Conservation (phyloP, 495 filamentous ascomycete genomes). For the Penicillium egyptiacum region DNA sequence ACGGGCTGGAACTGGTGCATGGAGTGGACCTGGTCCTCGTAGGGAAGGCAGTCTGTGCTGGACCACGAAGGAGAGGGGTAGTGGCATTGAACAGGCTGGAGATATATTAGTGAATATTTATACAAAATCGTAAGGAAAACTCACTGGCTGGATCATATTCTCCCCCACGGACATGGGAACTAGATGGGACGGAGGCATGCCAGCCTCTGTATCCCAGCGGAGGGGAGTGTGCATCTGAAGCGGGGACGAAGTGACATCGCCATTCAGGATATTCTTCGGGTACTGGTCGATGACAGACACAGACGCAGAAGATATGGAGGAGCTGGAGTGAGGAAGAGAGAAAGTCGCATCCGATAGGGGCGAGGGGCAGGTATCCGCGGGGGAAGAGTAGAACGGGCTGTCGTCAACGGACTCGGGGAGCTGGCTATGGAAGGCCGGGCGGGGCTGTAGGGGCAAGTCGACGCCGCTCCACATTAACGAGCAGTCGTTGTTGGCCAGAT, state of each 20-base stretch:
- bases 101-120: neutral
- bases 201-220: slow-evolving; percentile 38
- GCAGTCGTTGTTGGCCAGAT: slow-evolving; percentile 38
- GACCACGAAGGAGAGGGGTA: slow-evolving; percentile 47
- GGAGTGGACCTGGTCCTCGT: slow-evolving; percentile 39
- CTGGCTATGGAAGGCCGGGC: slow-evolving; percentile 34
- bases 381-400: slow-evolving; percentile 43
- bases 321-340: slow-evolving; percentile 39
- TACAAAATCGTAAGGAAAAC: neutral
- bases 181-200: slow-evolving; percentile 32
- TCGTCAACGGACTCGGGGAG: slow-evolving; percentile 43
- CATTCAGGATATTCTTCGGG: slow-evolving; percentile 36
- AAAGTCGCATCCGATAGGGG: slow-evolving; percentile 42
- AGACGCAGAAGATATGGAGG: slow-evolving; percentile 40
- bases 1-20: slow-evolving; percentile 32
- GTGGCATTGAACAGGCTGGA: slow-evolving; percentile 38
- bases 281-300: slow-evolving; percentile 38
- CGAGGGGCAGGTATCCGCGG: slow-evolving; percentile 46
- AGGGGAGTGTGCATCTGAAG: slow-evolving; percentile 37
- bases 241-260: slow-evolving; percentile 41
- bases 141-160: slow-evolving; percentile 36
- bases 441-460: slow-evolving; percentile 40
- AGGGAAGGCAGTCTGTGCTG: slow-evolving; percentile 37
- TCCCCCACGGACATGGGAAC: slow-evolving; percentile 39
- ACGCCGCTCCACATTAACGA: slow-evolving; percentile 43